Evolutionary conservation across 2,329 filamentous ascomycete genomes (phyloP).

Genomic region (Magnaporthiopsis rhizophila): DNA sequence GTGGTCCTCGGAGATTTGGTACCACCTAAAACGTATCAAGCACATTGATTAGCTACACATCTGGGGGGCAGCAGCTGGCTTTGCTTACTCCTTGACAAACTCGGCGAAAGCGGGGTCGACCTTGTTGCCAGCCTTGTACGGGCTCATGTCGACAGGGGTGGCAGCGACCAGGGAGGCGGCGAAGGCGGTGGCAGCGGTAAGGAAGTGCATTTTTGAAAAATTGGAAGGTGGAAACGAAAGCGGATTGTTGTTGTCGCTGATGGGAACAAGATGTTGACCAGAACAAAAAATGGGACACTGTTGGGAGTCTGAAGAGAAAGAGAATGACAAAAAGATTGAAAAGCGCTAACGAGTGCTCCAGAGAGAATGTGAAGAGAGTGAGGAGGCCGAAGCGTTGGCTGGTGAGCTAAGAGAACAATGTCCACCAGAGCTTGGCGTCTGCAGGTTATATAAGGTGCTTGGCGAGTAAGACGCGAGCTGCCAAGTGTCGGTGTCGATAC

Average conservation of each 20-base stretch:
- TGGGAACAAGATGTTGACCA: no score
- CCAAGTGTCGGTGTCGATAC: neutral
- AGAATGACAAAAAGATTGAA: neutral
- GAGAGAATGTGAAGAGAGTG: neutral
- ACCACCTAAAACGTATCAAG: neutral
- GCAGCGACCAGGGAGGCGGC: constrained; percentile 5
- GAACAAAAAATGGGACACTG: neutral
- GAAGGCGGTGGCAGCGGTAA: neutral
- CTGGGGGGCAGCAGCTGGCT: neutral
- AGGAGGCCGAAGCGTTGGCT: neutral
- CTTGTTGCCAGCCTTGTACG: constrained; percentile 8
- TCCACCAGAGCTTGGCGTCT: neutral
- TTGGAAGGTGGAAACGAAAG: neutral
- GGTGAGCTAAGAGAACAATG: neutral
- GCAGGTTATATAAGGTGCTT: neutral
- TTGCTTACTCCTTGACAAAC: constrained; percentile 6
- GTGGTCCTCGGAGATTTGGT: constrained; percentile 11
- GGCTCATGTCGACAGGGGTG: constrained; percentile 9
- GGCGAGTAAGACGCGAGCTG: neutral
- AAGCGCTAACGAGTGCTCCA: neutral
- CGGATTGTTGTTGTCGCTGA: neutral
- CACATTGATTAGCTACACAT: no score
- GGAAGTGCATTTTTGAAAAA: neutral
- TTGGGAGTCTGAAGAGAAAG: neutral
- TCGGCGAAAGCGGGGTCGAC: constrained; percentile 10